Percentiles rank a stretch among this genome's conserved stretches.
Evolutionary conservation across 2,329 filamentous ascomycete species (phyloP).

Genomic region (Pyrenochaeta sp.): DNA sequence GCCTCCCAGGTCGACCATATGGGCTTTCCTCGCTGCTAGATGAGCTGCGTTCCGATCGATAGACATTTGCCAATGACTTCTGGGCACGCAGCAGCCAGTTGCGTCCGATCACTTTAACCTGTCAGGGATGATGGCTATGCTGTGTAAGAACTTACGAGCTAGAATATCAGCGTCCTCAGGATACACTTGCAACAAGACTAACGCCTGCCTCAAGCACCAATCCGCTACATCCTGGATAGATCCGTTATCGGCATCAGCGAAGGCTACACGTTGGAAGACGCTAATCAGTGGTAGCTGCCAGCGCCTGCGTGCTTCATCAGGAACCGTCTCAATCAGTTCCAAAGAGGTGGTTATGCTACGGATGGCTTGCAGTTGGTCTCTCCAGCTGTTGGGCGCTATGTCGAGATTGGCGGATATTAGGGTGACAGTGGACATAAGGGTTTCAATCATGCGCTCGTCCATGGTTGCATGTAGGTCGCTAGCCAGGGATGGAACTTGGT

Average conservation of each 20-base stretch:
- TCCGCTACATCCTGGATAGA: conserved; percentile 56
- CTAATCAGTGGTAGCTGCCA: conserved; percentile 46
- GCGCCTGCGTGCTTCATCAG: conserved; percentile 19
- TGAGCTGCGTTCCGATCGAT: conserved; percentile 54
- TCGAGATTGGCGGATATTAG: conserved; percentile 47
- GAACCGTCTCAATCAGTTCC: conserved; percentile 25
- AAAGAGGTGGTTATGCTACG: conserved; percentile 26
- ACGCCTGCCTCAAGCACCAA: conserved; percentile 60
- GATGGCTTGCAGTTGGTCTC: conserved; percentile 31
- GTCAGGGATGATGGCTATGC: not conserved
- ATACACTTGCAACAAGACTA: conserved; percentile 56
- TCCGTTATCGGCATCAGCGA: conserved; percentile 58
- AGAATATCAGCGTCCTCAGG: conserved; percentile 55
- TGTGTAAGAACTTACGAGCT: conserved; percentile 44
- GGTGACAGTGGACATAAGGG: conserved; percentile 35
- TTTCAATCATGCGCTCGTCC: conserved; percentile 22
- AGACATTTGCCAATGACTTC: conserved; percentile 58
- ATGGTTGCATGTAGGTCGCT: conserved; percentile 11
- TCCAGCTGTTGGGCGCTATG: conserved; percentile 41
- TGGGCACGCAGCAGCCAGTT: conserved; percentile 64
- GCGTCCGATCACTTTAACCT: conserved; percentile 56
- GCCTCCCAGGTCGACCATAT: conserved; percentile 25
- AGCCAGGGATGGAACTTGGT: not conserved
- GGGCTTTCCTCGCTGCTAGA: conserved; percentile 48
- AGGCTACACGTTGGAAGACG: conserved; percentile 60